These are phyloP conservation scores for Sporothrix euskadiensis DNA, from an alignment of 2,329 filamentous ascomycete genomes.

Conservation along the genomic window DNA sequence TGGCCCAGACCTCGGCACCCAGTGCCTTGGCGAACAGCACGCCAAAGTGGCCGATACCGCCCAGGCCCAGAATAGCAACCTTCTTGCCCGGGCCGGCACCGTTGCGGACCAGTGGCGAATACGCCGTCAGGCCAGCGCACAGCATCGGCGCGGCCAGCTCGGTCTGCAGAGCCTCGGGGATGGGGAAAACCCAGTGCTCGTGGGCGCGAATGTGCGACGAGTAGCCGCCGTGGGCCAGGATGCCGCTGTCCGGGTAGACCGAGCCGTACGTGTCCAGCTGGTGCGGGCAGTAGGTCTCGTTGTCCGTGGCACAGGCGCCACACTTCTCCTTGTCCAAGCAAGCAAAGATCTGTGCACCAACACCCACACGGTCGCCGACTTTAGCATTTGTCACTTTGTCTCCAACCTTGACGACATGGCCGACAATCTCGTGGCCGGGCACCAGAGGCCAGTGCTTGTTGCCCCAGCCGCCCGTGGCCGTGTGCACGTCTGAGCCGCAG, in stretches of 20 bases:
- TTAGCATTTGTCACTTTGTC: conserved; percentile 61
- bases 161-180: conserved; percentile 68
- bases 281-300: conserved; percentile 67
- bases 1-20: conserved; percentile 62
- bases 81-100: conserved; percentile 76
- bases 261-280: conserved; percentile 63
- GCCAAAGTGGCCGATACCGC: conserved; percentile 71
- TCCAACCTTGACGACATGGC: conserved; percentile 67
- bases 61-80: conserved; percentile 72
- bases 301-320: conserved; percentile 64
- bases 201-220: conserved; percentile 50
- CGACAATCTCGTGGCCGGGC: conserved; percentile 72
- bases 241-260: conserved; percentile 51
- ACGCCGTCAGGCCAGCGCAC: conserved; percentile 80
- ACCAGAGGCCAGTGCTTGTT: conserved; percentile 62
- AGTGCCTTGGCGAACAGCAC: conserved; percentile 69
- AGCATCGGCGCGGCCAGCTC: conserved; percentile 74
- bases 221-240: conserved; percentile 60
- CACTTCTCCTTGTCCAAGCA: conserved; percentile 56
- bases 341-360: conserved; percentile 66
- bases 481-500: conserved; percentile 72
- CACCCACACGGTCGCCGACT: conserved; percentile 64
- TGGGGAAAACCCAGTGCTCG: conserved; percentile 74
- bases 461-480: conserved; percentile 68
- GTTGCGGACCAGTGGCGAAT: conserved; percentile 74